Evolutionary conservation across 169 alveolate species (phyloP).

Genomic region (Cryptosporidium ubiquitum): DNA sequence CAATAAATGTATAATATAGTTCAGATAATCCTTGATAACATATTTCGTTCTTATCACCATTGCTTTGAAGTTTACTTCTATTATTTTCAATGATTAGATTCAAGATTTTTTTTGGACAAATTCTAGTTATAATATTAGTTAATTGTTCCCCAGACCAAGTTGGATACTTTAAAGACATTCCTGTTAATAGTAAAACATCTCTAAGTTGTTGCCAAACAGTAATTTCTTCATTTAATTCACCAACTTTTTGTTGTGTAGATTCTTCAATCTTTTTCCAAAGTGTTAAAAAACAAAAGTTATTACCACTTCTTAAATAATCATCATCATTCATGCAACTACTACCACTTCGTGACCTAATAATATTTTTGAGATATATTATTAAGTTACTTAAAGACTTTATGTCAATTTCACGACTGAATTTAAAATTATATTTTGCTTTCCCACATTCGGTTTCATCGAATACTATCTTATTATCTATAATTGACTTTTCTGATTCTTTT

Average conservation of each 20-base stretch:
- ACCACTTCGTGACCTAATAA: neutral
- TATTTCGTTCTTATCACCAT: neutral
- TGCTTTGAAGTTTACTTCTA: neutral
- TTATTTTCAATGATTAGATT: neutral
- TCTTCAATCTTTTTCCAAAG: conserved; percentile 62
- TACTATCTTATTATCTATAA: neutral
- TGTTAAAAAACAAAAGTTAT: conserved; percentile 40
- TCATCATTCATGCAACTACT: neutral
- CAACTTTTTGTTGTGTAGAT: conserved; percentile 6
- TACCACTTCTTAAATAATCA: neutral
- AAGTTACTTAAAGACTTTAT: neutral
- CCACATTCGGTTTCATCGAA: neutral
- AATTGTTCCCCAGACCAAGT: conserved; percentile 73
- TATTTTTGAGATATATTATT: conserved; percentile 2
- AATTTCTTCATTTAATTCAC: conserved; percentile 45
- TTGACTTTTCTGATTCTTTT: neutral
- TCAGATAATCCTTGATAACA: conserved; percentile 8
- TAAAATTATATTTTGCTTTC: neutral
- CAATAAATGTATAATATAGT: conserved; percentile 15
- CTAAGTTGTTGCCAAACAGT: conserved; percentile 67
- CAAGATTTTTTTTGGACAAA: conserved; percentile 30
- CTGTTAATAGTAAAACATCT: conserved; percentile 63
- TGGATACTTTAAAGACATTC: conserved; percentile 73
- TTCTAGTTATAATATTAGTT: conserved; percentile 51
- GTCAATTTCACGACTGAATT: conserved; percentile 1